phyloP scores from a whole-genome alignment of 768 basidiomycete genomes.

The Coprinopsis strossmayeri region DNA sequence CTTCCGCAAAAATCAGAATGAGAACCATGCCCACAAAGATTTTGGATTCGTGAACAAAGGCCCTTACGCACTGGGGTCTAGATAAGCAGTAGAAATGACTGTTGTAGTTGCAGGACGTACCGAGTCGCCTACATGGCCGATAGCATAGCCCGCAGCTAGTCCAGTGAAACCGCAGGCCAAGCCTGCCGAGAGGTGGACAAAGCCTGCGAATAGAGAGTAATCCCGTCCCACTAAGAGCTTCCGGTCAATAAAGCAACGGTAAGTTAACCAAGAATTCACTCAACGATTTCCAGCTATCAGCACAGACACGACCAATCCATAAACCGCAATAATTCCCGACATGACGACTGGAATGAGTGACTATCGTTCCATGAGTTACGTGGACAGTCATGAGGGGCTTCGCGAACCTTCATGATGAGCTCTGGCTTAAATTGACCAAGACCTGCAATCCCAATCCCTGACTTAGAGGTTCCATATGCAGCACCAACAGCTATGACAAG shows the following conservation, averaged over 20 bases:
- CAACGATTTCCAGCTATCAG: conserved; percentile 63
- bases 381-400: background rate
- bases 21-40: conserved; percentile 96
- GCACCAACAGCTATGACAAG: conserved; percentile 73
- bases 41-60: conserved; percentile 84
- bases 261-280: conserved; percentile 24
- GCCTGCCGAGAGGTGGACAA: conserved; percentile 89
- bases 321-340: conserved; percentile 98
- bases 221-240: conserved; percentile 46
- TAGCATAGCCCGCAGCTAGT: conserved; percentile 89
- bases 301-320: conserved; percentile 93
- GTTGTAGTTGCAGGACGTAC: conserved; percentile 39
- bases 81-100: background rate
- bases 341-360: conserved; percentile 96
- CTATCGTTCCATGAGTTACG: conserved; percentile 28
- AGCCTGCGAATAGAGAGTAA: conserved; percentile 83
- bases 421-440: conserved; percentile 92
- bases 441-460: conserved; percentile 96
- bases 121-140: conserved; percentile 90
- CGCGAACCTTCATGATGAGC: conserved; percentile 90
- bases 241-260: background rate
- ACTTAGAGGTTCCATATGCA: conserved; percentile 93
- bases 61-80: conserved; percentile 68
- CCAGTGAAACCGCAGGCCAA: conserved; percentile 89
- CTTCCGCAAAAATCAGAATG: conserved; percentile 90